Conservation (phyloP, 345 rosid genomes). For the Syzygium oleosum region DNA sequence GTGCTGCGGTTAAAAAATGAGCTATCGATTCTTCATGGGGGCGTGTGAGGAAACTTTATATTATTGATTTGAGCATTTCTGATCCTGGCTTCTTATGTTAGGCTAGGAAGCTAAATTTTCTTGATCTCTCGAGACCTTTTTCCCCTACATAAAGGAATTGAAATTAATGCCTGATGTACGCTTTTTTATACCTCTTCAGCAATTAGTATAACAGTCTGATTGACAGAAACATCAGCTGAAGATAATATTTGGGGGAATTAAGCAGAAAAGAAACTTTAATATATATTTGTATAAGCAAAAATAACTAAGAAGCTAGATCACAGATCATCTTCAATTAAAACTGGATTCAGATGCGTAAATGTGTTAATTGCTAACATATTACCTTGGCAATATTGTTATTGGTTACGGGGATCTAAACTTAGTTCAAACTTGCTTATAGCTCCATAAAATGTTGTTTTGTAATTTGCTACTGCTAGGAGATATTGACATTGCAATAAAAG, state of each 20-base stretch:
- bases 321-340: background rate
- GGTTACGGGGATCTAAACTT: background rate
- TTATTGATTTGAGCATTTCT: background rate
- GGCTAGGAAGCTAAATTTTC: background rate
- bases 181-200: background rate
- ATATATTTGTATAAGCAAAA: background rate
- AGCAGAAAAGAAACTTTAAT: background rate
- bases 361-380: background rate
- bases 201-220: background rate
- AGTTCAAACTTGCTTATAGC: background rate
- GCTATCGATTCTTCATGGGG: background rate
- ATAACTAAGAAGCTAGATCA: background rate
- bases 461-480: background rate
- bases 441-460: background rate
- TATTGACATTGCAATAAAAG: background rate
- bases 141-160: background rate
- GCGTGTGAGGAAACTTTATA: background rate
- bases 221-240: background rate
- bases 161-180: background rate
- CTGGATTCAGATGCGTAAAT: background rate
- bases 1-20: background rate
- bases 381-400: background rate
- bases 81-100: background rate
- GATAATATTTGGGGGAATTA: background rate
- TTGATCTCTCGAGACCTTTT: background rate